A percentile compares a stretch with the other conserved stretches of the same genome.
These are phyloP conservation scores for Tephrocybe sp. DNA, from an alignment of 768 basidiomycete species.

Conservation along the genomic window DNA sequence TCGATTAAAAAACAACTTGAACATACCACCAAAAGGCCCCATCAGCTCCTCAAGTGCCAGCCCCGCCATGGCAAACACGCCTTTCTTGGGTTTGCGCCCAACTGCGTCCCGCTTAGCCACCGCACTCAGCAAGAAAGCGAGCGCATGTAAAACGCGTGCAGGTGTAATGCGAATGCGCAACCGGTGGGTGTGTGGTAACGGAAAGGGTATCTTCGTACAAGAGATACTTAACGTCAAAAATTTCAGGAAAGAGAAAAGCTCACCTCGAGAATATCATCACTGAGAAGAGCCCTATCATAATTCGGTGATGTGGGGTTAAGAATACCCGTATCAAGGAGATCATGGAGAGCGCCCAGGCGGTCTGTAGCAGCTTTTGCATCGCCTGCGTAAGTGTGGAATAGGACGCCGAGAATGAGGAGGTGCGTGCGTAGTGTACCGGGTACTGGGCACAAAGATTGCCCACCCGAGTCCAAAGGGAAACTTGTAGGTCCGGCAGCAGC, in stretches of 20 bases:
- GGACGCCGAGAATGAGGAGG: conserved; percentile 56
- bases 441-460: conserved; percentile 5
- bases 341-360: conserved; percentile 58
- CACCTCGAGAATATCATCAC: conserved; percentile 35
- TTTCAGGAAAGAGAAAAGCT: conserved; percentile 2
- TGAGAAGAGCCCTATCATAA: conserved; percentile 1
- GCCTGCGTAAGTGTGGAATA: conserved; percentile 62
- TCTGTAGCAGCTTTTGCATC: conserved; percentile 42
- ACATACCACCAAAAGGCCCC: conserved; percentile 25
- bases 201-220: conserved; percentile 27
- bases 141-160: conserved; percentile 58
- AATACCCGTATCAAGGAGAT: conserved; percentile 61
- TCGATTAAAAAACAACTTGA: neutral
- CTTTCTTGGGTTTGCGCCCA: conserved; percentile 71
- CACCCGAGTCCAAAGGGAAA: too few species aligned
- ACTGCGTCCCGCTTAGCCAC: conserved; percentile 70
- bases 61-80: conserved; percentile 67
- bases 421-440: conserved; percentile 45
- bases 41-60: conserved; percentile 40
- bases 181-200: conserved; percentile 25
- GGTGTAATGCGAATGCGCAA: conserved; percentile 62
- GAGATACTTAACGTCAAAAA: conserved; percentile 15
- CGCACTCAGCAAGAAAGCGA: conserved; percentile 67
- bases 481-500: too few species aligned
- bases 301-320: conserved; percentile 13